Conservation (phyloP, 192 early-diverging fungal genomes). For the Pilobolus umbonatus region DNA sequence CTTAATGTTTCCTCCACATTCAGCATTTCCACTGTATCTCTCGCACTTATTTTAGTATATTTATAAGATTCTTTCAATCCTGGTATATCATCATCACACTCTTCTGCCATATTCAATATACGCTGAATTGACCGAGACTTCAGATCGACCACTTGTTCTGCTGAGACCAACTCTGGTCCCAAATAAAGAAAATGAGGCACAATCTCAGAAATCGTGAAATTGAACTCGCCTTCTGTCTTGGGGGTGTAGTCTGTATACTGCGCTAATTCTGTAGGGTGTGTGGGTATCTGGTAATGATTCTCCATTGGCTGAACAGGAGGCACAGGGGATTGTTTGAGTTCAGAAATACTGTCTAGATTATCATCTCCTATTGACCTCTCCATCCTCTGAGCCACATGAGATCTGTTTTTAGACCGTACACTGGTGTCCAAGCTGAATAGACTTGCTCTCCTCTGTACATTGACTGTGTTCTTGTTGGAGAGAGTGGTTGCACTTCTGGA, state of each 20-base stretch:
- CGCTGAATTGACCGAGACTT: slow-evolving; percentile 54
- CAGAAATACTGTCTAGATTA: too few species aligned
- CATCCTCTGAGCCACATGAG: too few species aligned
- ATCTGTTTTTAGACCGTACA: neutral
- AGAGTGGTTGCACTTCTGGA: slow-evolving; percentile 13
- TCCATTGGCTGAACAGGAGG: too few species aligned
- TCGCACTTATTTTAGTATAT: slow-evolving; percentile 47
- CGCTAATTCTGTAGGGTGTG: neutral
- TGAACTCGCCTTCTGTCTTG: slow-evolving; percentile 26
- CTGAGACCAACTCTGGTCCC: slow-evolving; percentile 61
- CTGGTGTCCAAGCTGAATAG: slow-evolving; percentile 34
- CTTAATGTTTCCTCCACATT: slow-evolving; percentile 57
- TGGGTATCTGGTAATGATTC: too few species aligned
- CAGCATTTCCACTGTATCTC: slow-evolving; percentile 60
- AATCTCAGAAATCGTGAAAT: slow-evolving; percentile 51
- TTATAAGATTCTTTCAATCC: slow-evolving; percentile 33
- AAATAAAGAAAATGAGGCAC: slow-evolving; percentile 57
- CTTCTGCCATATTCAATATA: slow-evolving; percentile 76
- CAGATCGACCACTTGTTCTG: slow-evolving; percentile 50
- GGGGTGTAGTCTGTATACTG: slow-evolving; percentile 16
- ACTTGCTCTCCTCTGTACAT: slow-evolving; percentile 24
- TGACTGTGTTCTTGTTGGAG: neutral
- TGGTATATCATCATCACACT: slow-evolving; percentile 53
- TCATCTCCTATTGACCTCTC: too few species aligned
- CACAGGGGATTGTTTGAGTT: too few species aligned